Base-by-base conservation (phyloP, 305 asterid genomes). In the Rubia tinctorum region DNA sequence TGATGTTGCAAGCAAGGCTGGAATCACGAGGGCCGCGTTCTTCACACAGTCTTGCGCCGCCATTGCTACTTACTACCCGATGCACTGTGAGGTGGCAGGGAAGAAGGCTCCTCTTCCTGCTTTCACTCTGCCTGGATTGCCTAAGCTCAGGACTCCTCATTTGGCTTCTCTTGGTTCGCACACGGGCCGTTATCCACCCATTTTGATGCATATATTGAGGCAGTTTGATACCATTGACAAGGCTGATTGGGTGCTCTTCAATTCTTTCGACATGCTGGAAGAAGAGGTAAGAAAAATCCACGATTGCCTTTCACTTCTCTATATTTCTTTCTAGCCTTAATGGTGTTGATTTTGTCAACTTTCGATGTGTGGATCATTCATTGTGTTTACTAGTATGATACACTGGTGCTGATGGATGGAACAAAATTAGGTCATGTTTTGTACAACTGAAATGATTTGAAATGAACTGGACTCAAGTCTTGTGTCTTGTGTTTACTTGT, bases 31-130 rank as follows among this genome's bases (percentile, higher is more conserved):
- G 53, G 87, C 86, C 39, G 87, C 89, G 47, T 83, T 86, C 76
- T 80, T 88, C 64, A 88, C 91, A 18, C 93, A 88, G 51, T 83
- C 93, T 9, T 86, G 91, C 78, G 89, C 88, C 69, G 86, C 86
- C 62, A 71, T 87, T 66, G 79, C 86, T 66, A 77, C 79, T 63
- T 82, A 83, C 76, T 83, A 88, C 18, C 89, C 87, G 0, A 80
- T 83, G 89, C 79, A 88, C 43, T 84, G 88, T 12, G 88, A 88
- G 39, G 64, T 84, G 65, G 76, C 71, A 2, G 86, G 83, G 63
- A 73, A 73, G 40, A 13, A 70, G 68, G 79, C 80, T 7, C 71
- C 72, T 5, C 73, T 81, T 49, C 84, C 85, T 71, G 71, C 65
- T 80, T 76, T 82, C 63, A 62, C 82, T 1, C 69, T 83, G 72